A percentile compares a stretch with the other conserved stretches of the same genome.
These are phyloP conservation scores for Russula compacta DNA, from an alignment of 768 basidiomycete genomes.

Conservation along the genomic window DNA sequence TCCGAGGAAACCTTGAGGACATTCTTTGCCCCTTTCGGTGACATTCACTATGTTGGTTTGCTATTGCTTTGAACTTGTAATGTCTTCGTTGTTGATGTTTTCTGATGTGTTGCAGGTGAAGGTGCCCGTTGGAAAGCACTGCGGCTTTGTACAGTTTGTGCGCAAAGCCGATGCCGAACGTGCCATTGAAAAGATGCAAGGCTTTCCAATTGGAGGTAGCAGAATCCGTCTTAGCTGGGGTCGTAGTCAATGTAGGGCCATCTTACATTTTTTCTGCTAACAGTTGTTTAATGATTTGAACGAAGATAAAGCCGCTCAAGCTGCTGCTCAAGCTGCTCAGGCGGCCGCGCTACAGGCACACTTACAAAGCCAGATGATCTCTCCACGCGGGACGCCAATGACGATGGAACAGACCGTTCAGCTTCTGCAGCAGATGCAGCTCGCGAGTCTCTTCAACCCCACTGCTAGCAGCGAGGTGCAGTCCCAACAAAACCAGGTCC, in stretches of 20 bases:
- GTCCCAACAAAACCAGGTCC: constrained; percentile 20
- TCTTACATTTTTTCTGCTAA: neutral
- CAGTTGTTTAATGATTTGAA: constrained; percentile 5
- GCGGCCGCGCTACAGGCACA: constrained; percentile 56
- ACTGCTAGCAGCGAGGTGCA: constrained; percentile 18
- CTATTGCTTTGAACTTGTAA: neutral
- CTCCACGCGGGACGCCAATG: constrained; percentile 25
- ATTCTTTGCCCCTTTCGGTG: constrained; percentile 88
- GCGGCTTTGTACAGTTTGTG: constrained; percentile 94
- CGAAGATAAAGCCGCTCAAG: constrained; percentile 83
- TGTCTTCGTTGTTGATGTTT: constrained; percentile 11
- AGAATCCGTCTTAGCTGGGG: constrained; percentile 91
- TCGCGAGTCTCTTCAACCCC: constrained; percentile 31
- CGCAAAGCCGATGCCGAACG: constrained; percentile 84
- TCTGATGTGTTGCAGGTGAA: constrained; percentile 55
- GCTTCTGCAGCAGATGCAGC: constrained; percentile 47
- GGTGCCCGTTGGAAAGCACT: constrained; percentile 93
- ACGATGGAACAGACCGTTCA: constrained; percentile 57
- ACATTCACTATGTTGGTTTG: constrained; percentile 75
- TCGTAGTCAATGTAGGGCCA: constrained; percentile 71
- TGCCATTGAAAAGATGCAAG: constrained; percentile 95
- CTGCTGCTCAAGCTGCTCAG: constrained; percentile 68
- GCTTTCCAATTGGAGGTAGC: constrained; percentile 88
- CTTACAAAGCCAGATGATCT: constrained; percentile 26
- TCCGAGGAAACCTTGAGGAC: constrained; percentile 86